phyloP scores from a whole-genome alignment of 2,329 filamentous ascomycete species.

The Aspergillus pseudoglaucus region DNA sequence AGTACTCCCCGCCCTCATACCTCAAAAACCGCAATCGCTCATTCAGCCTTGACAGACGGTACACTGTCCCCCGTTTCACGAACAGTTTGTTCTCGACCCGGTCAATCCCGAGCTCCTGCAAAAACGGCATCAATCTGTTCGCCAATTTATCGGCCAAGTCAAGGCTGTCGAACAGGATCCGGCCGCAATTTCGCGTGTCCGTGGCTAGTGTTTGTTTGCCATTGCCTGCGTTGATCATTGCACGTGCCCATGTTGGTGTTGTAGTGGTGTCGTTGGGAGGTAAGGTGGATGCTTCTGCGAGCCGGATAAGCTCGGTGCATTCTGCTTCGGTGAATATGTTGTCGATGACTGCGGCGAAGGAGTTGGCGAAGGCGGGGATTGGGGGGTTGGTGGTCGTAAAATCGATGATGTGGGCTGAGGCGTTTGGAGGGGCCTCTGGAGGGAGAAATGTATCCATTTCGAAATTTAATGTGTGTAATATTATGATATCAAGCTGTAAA shows the following conservation, averaged over 20 bases:
- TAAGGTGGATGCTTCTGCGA: constrained; percentile 42
- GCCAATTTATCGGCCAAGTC: constrained; percentile 59
- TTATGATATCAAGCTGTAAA: not conserved
- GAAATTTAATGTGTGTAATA: too few species aligned
- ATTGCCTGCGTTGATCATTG: constrained; percentile 60
- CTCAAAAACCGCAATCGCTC: constrained; percentile 69
- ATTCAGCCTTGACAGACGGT: constrained; percentile 49
- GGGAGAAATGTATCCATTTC: constrained; percentile 24
- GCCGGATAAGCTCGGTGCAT: constrained; percentile 52
- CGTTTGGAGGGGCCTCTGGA: constrained; percentile 33
- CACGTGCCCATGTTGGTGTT: constrained; percentile 54
- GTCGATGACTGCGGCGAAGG: constrained; percentile 59
- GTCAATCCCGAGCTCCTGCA: constrained; percentile 46
- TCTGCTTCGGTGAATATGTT: constrained; percentile 57
- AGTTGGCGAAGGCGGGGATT: constrained; percentile 48
- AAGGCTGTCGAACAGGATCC: constrained; percentile 67
- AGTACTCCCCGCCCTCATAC: constrained; percentile 67
- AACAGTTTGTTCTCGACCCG: constrained; percentile 27
- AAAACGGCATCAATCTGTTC: constrained; percentile 45
- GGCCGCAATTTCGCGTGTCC: constrained; percentile 62
- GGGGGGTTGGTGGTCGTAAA: constrained; percentile 41
- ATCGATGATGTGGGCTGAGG: constrained; percentile 47
- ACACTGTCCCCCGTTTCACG: constrained; percentile 39
- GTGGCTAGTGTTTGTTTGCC: constrained; percentile 54
- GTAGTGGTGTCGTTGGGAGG: not conserved